These are phyloP conservation scores for Pseudogymnoascus sp. DNA, from an alignment of 2,329 filamentous ascomycete genomes.

Conservation along the genomic window DNA sequence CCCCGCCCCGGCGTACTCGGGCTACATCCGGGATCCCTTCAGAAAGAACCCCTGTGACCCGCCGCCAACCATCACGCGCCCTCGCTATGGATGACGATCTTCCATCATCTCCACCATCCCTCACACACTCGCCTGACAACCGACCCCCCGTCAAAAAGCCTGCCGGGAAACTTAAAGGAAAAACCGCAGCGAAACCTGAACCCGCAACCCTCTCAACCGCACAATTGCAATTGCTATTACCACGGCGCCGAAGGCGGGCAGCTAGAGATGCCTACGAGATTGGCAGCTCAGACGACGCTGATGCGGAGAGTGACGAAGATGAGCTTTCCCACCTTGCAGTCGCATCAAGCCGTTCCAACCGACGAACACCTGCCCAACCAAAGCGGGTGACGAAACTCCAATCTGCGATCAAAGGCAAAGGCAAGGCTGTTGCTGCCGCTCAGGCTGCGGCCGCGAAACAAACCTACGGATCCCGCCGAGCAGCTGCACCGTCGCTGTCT, in stretches of 20 bases:
- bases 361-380: slow-evolving; percentile 18
- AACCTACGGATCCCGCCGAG: slow-evolving; percentile 40
- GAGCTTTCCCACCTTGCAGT: slow-evolving; percentile 43
- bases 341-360: slow-evolving; percentile 28
- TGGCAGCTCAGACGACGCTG: slow-evolving; percentile 37
- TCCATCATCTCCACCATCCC: slow-evolving; percentile 53
- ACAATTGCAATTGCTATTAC: slow-evolving; percentile 30
- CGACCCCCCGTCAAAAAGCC: slow-evolving; percentile 21
- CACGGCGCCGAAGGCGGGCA: slow-evolving; percentile 24
- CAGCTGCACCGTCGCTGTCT: slow-evolving; percentile 28
- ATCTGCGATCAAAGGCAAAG: slow-evolving; percentile 13
- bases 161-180: slow-evolving; percentile 12
- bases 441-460: slow-evolving; percentile 23
- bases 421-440: slow-evolving; percentile 7
- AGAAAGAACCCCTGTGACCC: not conserved
- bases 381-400: slow-evolving; percentile 23
- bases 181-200: slow-evolving; percentile 17
- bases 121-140: slow-evolving; percentile 59
- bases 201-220: slow-evolving; percentile 26
- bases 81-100: slow-evolving; percentile 15
- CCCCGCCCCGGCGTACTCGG: not conserved
- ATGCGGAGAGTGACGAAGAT: slow-evolving; percentile 47
- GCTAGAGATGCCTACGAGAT: slow-evolving; percentile 30
- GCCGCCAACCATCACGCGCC: slow-evolving; percentile 16
- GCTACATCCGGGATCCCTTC: not conserved